Evolutionary conservation across 139 green algal species (phyloP), one percentile per base, ranked within the genome.

Genomic region (Coelastrella sp.): DNA sequence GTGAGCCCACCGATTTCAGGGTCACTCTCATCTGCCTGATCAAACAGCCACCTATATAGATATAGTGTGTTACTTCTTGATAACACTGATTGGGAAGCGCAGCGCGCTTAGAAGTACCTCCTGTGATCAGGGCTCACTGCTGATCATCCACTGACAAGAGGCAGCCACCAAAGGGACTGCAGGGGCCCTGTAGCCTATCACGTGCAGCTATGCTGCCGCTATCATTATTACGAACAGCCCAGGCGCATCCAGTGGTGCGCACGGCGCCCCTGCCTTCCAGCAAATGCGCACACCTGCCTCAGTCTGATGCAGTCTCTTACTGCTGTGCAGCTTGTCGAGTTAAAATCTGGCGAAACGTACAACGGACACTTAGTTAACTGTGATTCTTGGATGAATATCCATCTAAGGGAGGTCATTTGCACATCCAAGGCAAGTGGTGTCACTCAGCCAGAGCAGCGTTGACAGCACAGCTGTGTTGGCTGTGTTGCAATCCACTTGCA

Each of bases 301-400:
- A 11, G 10, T 10, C 68, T 76, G 17, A 76, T 25, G 15, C 4
- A 25, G 1, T 27, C 7, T 49, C 15, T 19, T 70, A 19, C 66
- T 49, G 11, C 70, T 25, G 70, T 88, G 72, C 94, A 99, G 97
- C 93, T 99, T 12, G 95, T 99, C 10, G 98, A 99, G 92, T 91
- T 99, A 49, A 99, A 99, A 92, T 99, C 97, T 89, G 98, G 98
- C 0, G 98, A 99, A 91, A 99, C 98, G 19, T 99, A 99, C 93
- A 99, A 99, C 92, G 98, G 98, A 7, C 96, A 99, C 82, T 92
- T 99, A 88, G 96, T 99, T 22, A 95, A 96, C 79, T 99, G 97
- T 92, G 98, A 99, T 84, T 98, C 95, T 11, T 99, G 98, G 98
- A 99, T 99, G 98, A 99, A 99, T 91, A 95, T 99, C 14, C 98